Evolutionary conservation across 2,329 filamentous ascomycete species (phyloP).

Genomic region (Chrysoporthe austroafricana): DNA sequence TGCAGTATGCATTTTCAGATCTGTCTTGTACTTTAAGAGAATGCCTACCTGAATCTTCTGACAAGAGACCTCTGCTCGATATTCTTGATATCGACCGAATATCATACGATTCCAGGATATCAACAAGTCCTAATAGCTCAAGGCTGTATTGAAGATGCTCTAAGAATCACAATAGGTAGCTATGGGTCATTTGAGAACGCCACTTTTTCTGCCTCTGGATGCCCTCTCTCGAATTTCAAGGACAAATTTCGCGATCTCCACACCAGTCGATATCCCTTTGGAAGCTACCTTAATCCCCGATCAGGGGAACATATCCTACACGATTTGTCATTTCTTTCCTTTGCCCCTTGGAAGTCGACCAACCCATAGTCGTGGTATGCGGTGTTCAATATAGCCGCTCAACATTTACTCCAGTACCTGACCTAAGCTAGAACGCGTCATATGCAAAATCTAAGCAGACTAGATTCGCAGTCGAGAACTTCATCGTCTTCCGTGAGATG

Average conservation of each 20-base stretch:
- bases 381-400: background rate
- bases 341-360: background rate
- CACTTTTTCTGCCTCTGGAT: no score
- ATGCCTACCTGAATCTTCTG: background rate
- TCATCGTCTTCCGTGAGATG: background rate
- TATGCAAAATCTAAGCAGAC: background rate
- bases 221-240: background rate
- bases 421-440: background rate
- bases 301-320: background rate
- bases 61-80: background rate
- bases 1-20: background rate
- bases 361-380: background rate
- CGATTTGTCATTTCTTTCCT: background rate
- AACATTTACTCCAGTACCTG: background rate
- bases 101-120: no score
- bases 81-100: no score
- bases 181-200: no score
- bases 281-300: background rate
- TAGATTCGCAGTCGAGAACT: background rate
- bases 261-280: background rate
- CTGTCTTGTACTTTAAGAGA: background rate
- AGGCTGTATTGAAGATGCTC: no score
- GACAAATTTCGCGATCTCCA: background rate
- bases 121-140: no score
- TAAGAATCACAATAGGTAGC: no score